These are phyloP conservation scores for Croton setiger DNA, from an alignment of 441 rosid genomes.

Conservation along the genomic window DNA sequence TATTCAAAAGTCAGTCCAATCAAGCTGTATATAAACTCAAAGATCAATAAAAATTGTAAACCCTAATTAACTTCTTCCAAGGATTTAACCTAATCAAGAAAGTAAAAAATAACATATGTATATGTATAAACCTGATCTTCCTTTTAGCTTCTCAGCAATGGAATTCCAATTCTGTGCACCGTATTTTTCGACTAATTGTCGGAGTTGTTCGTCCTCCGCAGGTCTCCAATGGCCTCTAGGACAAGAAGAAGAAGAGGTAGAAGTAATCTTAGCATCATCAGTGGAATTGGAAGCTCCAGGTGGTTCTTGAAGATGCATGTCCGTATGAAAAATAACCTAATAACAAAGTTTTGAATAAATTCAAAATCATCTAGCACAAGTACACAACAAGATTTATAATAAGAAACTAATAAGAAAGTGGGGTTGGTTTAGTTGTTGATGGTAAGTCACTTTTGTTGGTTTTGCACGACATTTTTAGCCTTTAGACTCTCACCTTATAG, in stretches of 20 bases:
- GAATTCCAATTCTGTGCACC: constrained; percentile 98
- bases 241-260: constrained; percentile 20
- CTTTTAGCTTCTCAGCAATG: constrained; percentile 80
- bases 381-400: constrained; percentile 39
- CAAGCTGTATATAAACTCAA: too few species aligned
- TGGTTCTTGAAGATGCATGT: constrained; percentile 12
- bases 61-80: too few species aligned
- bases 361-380: constrained; percentile 11
- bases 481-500: neutral
- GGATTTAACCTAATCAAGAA: too few species aligned
- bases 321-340: constrained; percentile 28
- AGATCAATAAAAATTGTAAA: too few species aligned
- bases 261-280: constrained; percentile 36
- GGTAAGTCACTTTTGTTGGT: constrained; percentile 71
- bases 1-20: too few species aligned
- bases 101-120: neutral
- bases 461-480: constrained; percentile 54
- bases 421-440: constrained; percentile 65
- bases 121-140: constrained; percentile 69
- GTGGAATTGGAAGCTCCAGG: constrained; percentile 30
- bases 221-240: constrained; percentile 98
- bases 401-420: constrained; percentile 35
- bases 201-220: constrained; percentile 80
- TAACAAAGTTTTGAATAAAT: too few species aligned
- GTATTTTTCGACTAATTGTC: constrained; percentile 71